Base-by-base conservation (phyloP, 2,329 filamentous ascomycete genomes). In the Aspergillus cejpii region DNA sequence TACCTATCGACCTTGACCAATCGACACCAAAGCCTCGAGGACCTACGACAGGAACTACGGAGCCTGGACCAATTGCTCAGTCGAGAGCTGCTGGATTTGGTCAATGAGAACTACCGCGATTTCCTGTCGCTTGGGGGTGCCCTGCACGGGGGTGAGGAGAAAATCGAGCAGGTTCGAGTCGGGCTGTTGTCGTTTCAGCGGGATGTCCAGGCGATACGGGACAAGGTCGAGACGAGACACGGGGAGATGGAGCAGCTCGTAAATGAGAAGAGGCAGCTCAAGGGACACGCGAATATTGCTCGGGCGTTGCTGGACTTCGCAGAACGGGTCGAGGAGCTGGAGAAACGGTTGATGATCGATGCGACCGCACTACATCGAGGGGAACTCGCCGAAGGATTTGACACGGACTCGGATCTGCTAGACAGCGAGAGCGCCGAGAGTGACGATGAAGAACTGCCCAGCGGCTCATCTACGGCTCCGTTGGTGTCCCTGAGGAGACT, bases 11-110 rank as follows among this genome's bases (percentile, higher is more conserved):
- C 85, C 1, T 77, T 95, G 1, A 80, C 82, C 15, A 83, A 92
- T 62, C 85, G 92, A 1, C 92, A 98, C 66, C 92, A 98, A 66
- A 96, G 91, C 0, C 85, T 98, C 38, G 90, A 95, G 63, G 92
- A 98, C 65, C 75, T 98, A 24, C 87, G 91, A 27, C 72, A 83
- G 4, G 94, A 98, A 60, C 75, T 98, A 12, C 83, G 90, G 36
- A 80, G 89, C 47, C 78, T 94, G 41, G 87, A 83, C 55, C 80
- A 86, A 55, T 77, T 84, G 15, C 83, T 98, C 49, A 86, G 83
- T 59, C 80, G 84, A 51, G 92, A 98, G 70, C 76, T 98, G 2
- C 76, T 98, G 14, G 91, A 96, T 69, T 79, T 98, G 6, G 92
- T 98, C 54, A 98, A 98, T 62, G 79, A 84, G 41, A 94, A 98